phyloP scores from a whole-genome alignment of 345 rosid genomes.

The Acer negundo region DNA sequence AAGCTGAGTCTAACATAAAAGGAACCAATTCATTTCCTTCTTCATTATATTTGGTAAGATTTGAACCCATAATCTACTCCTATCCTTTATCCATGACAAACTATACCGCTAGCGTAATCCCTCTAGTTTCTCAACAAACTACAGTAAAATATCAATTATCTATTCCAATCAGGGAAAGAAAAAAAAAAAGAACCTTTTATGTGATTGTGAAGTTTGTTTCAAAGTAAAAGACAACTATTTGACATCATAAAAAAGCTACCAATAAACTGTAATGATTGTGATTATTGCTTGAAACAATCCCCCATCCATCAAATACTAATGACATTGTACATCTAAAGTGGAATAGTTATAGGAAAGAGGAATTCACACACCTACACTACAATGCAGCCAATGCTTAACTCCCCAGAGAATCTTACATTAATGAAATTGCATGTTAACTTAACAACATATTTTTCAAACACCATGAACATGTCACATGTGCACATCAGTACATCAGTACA shows the following conservation, averaged over 20 bases:
- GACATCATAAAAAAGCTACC: not conserved
- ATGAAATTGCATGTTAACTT: not conserved
- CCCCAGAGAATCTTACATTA: not conserved
- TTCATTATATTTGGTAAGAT: not conserved
- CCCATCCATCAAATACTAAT: no score
- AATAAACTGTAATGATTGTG: not conserved
- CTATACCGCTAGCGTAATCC: not conserved
- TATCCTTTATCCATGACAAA: not conserved
- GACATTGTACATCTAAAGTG: not conserved
- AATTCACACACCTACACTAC: not conserved
- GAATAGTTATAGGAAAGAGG: not conserved
- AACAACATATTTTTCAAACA: not conserved
- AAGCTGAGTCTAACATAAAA: not conserved
- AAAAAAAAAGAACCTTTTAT: not conserved
- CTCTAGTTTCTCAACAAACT: not conserved
- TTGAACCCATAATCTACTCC: not conserved
- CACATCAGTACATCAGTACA: no score
- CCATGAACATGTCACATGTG: not conserved
- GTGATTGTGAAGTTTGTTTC: not conserved
- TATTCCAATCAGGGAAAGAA: not conserved
- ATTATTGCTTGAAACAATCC: not conserved
- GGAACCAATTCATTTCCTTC: no score
- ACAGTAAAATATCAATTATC: not conserved
- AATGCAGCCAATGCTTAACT: not conserved
- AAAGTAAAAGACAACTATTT: not conserved